Conservation (phyloP, 768 basidiomycete species). For the Trametes villosa region DNA sequence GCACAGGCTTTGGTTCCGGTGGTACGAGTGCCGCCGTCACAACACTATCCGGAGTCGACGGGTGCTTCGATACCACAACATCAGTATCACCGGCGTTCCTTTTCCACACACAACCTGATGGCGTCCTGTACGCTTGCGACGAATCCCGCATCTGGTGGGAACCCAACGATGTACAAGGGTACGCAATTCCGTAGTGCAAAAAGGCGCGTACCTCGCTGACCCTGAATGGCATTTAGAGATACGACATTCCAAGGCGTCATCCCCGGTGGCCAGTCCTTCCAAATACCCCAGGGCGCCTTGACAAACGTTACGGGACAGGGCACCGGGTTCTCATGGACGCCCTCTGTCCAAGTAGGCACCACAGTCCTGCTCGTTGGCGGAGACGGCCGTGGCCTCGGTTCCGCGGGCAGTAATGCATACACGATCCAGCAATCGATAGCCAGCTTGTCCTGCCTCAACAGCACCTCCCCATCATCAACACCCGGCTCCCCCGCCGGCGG, state of each 20-base stretch:
- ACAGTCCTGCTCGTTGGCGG: conserved; percentile 69
- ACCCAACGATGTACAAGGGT: conserved; percentile 56
- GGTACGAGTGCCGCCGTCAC: conserved; percentile 72
- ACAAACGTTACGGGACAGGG: conserved; percentile 49
- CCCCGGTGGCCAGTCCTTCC: conserved; percentile 78
- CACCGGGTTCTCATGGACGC: conserved; percentile 72
- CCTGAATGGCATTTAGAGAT: conserved; percentile 40
- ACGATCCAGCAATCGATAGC: conserved; percentile 57
- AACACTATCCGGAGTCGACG: conserved; percentile 56
- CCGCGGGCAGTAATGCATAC: conserved; percentile 64
- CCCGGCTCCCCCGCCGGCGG: conserved; percentile 78
- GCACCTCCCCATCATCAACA: conserved; percentile 74
- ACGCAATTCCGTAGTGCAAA: conserved; percentile 22
- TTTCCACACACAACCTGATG: conserved; percentile 63
- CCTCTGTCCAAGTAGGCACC: conserved; percentile 65
- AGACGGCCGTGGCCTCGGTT: conserved; percentile 67
- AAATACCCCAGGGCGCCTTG: conserved; percentile 55
- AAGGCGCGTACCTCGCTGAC: background rate
- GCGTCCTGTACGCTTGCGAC: conserved; percentile 68
- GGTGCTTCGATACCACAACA: conserved; percentile 60
- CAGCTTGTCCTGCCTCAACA: conserved; percentile 58
- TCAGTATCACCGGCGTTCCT: conserved; percentile 57
- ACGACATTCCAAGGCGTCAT: conserved; percentile 74
- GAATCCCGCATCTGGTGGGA: conserved; percentile 72
- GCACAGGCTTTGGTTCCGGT: conserved; percentile 66